phyloP scores from a whole-genome alignment of 2,329 filamentous ascomycete species.

The Penicillium hordei region DNA sequence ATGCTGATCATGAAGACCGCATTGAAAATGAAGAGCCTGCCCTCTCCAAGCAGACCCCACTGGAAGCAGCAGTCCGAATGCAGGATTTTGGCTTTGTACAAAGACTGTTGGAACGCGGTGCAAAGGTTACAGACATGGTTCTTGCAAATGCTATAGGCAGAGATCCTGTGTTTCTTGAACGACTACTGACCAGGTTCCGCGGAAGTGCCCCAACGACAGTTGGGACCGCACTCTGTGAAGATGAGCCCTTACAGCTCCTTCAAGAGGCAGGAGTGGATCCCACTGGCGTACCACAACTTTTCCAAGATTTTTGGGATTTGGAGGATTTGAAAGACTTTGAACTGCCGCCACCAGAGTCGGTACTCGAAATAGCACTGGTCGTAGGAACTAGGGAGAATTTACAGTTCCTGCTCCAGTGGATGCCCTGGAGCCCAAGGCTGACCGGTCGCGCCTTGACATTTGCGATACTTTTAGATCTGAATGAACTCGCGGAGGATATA shows the following conservation, averaged over 20 bases:
- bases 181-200: background rate
- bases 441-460: background rate
- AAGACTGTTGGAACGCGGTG: conserved; percentile 7
- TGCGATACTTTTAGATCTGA: background rate
- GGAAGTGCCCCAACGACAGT: conserved; percentile 12
- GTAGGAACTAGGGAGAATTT: background rate
- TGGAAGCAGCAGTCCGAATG: background rate
- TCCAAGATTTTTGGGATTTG: too few species aligned
- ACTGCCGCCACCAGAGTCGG: background rate
- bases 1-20: background rate
- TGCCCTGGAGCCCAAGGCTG: background rate
- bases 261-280: conserved; percentile 8
- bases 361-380: conserved; percentile 2
- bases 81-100: background rate
- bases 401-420: background rate
- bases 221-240: background rate
- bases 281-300: conserved; percentile 5
- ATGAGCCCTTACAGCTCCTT: background rate
- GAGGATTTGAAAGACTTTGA: background rate
- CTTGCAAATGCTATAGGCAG: conserved; percentile 2
- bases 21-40: background rate
- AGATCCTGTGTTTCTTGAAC: background rate
- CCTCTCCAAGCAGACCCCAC: background rate
- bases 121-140: conserved; percentile 7
- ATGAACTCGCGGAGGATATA: background rate